These are phyloP conservation scores for Metarhizium robertsii DNA, from an alignment of 2,329 filamentous ascomycete species.

Conservation along the genomic window DNA sequence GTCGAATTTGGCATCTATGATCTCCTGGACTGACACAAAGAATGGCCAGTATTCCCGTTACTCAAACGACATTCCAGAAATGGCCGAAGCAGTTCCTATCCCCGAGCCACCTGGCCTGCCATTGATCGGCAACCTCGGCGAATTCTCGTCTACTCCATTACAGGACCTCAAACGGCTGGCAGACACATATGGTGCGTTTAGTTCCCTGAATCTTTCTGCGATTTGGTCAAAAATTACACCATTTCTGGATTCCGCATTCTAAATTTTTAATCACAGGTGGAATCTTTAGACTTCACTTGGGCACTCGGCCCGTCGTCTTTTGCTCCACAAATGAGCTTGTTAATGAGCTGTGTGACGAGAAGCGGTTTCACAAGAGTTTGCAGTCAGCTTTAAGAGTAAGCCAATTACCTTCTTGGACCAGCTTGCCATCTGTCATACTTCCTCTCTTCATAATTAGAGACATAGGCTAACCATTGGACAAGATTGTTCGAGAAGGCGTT, in stretches of 20 bases:
- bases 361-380: constrained; percentile 53
- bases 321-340: constrained; percentile 45
- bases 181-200: constrained; percentile 51
- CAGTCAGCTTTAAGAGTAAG: constrained; percentile 33
- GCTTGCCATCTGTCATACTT: not conserved
- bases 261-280: constrained; percentile 31
- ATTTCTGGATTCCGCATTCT: not conserved
- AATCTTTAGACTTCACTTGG: constrained; percentile 49
- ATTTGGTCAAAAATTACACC: no score
- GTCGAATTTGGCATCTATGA: not conserved
- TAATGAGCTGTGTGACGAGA: constrained; percentile 57
- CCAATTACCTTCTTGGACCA: constrained; percentile 1
- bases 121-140: constrained; percentile 54
- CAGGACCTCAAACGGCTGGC: constrained; percentile 47
- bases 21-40: not conserved
- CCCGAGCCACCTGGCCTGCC: constrained; percentile 56
- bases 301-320: constrained; percentile 38
- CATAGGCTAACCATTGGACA: not conserved
- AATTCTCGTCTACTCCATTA: constrained; percentile 51
- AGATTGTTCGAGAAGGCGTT: constrained; percentile 49
- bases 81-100: constrained; percentile 37
- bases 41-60: not conserved
- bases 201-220: not conserved
- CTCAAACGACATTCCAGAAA: constrained; percentile 7
- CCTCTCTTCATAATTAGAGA: not conserved